Evolutionary conservation across 352 stramenopile genomes (phyloP).

Genomic region (Globisporangium splendens): DNA sequence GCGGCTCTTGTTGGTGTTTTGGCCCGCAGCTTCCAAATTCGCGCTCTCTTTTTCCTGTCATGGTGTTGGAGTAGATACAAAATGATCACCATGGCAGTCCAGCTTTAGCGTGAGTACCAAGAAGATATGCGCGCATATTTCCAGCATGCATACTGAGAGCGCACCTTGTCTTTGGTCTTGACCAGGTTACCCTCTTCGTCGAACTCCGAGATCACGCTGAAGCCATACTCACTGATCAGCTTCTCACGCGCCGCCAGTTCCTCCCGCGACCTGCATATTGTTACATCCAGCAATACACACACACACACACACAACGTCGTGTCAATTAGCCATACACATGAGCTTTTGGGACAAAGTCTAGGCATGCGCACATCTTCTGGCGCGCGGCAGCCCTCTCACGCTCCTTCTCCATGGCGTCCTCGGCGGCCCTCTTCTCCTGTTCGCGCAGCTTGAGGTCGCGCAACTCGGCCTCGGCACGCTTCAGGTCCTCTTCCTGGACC

Average conservation of each 20-base stretch:
- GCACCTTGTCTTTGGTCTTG: constrained; percentile 66
- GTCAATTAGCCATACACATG: not conserved
- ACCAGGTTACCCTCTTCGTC: constrained; percentile 83
- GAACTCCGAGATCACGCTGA: constrained; percentile 75
- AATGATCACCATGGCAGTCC: not conserved
- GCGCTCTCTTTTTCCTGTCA: constrained; percentile 33
- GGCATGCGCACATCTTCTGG: constrained; percentile 46
- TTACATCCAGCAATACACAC: not conserved
- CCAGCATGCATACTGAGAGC: not conserved
- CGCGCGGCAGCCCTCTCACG: constrained; percentile 58
- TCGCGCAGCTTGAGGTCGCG: constrained; percentile 56
- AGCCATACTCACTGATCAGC: constrained; percentile 78
- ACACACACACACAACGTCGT: not conserved
- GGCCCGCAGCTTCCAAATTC: constrained; percentile 18
- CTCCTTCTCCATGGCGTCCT: constrained; percentile 49
- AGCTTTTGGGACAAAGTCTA: too few relatives aligned
- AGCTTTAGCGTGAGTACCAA: not conserved
- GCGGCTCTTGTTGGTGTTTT: constrained; percentile 45
- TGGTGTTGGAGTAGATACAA: too few relatives aligned
- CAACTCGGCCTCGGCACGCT: constrained; percentile 40
- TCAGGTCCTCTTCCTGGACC: constrained; percentile 31
- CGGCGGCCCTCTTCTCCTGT: constrained; percentile 53
- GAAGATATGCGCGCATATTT: too few relatives aligned
- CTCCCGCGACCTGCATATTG: constrained; percentile 35
- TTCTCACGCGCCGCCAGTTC: constrained; percentile 69